Conservation (phyloP, 2,329 filamentous ascomycete species). For the Penicillium sp. region DNA sequence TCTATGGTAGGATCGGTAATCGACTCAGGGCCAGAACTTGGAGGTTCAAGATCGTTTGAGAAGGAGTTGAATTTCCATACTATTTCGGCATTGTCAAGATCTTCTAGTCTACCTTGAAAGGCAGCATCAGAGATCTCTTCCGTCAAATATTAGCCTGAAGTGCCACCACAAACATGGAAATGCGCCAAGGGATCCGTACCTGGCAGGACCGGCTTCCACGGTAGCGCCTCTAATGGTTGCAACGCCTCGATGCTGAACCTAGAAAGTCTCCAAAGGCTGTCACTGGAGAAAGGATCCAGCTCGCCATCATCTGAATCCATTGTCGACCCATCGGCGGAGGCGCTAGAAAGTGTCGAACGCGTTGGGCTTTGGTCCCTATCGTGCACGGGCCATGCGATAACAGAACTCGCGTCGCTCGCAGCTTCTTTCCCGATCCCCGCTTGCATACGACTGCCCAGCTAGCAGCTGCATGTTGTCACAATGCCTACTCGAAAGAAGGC, state of each 20-base stretch:
- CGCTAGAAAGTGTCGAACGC: constrained; percentile 1
- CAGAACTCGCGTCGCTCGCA: constrained; percentile 10
- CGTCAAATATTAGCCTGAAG: constrained; percentile 1
- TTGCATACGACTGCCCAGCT: no score
- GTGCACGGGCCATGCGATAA: constrained; percentile 24
- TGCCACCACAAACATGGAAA: no score
- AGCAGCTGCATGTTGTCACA: not conserved
- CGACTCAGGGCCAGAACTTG: constrained; percentile 20
- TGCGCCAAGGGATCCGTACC: constrained; percentile 20
- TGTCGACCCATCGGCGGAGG: constrained; percentile 16
- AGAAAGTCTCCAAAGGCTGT: constrained; percentile 36
- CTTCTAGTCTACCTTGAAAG: constrained; percentile 21
- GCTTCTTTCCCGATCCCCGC: not conserved
- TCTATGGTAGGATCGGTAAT: constrained; percentile 18
- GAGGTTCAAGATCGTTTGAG: constrained; percentile 19
- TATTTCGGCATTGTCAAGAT: constrained; percentile 22
- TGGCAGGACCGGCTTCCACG: constrained; percentile 33
- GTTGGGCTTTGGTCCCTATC: constrained; percentile 18
- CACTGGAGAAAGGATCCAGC: constrained; percentile 33
- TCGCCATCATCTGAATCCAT: constrained; percentile 26
- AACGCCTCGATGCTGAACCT: constrained; percentile 35
- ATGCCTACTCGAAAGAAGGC: constrained; percentile 57
- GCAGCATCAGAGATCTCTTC: constrained; percentile 12
- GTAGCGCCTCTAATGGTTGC: constrained; percentile 33
- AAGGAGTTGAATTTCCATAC: constrained; percentile 34